Percentiles rank a stretch among this genome's conserved stretches.
Conservation (phyloP, 495 filamentous ascomycete species). For the Parathielavia appendiculata region DNA sequence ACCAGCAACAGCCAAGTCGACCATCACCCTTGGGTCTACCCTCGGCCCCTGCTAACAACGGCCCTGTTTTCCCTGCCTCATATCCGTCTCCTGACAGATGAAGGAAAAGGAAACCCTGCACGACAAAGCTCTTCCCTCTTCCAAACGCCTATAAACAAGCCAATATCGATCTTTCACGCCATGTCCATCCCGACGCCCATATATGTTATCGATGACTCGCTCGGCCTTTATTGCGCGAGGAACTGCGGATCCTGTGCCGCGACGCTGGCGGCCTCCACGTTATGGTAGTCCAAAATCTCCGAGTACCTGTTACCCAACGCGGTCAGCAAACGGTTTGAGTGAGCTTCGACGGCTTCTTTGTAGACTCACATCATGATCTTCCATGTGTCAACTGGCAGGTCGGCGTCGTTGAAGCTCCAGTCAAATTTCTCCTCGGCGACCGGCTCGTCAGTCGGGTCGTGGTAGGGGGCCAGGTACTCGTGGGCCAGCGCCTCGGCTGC, state of each 20-base stretch:
- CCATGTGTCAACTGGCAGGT: slow-evolving; percentile 98
- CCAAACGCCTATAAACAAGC: slow-evolving; percentile 2
- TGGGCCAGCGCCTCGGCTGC: slow-evolving; percentile 81
- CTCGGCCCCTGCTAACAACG: background rate
- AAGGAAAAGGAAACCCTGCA: background rate
- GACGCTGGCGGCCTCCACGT: slow-evolving; percentile 60
- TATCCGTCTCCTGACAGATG: background rate
- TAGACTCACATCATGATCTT: slow-evolving; percentile 96
- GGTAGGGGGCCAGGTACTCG: slow-evolving; percentile 92
- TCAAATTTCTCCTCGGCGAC: slow-evolving; percentile 97
- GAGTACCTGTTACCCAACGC: slow-evolving; percentile 69
- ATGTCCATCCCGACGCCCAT: background rate
- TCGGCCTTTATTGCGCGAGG: slow-evolving; percentile 5
- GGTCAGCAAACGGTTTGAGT: background rate
- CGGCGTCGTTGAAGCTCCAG: slow-evolving; percentile 99
- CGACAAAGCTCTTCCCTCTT: background rate
- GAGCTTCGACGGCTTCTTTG: background rate
- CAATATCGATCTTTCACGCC: background rate
- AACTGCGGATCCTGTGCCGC: slow-evolving; percentile 29
- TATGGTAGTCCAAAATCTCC: slow-evolving; percentile 98
- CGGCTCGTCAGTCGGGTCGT: slow-evolving; percentile 94
- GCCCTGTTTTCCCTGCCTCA: background rate
- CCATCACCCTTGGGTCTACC: no score
- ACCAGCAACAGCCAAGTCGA: no score
- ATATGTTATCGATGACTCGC: background rate